These are phyloP conservation scores for Herpetospermum pedunculosum DNA, from an alignment of 306 rosid genomes.

Conservation along the genomic window DNA sequence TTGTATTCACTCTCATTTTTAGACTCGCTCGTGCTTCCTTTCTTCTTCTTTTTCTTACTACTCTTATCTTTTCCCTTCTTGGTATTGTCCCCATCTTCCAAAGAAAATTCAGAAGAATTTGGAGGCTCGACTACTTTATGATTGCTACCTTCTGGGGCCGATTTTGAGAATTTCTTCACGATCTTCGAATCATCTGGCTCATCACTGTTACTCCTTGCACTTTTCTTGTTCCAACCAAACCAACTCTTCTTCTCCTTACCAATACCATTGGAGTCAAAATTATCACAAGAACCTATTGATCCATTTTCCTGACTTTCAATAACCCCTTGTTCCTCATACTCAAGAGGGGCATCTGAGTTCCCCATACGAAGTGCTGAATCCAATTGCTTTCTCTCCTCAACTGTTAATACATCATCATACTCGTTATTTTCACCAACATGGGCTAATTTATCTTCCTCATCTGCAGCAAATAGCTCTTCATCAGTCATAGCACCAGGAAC, in stretches of 20 bases:
- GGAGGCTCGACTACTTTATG: slow-evolving; percentile 55
- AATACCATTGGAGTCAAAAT: slow-evolving; percentile 54
- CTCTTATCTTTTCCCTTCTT: slow-evolving; percentile 75
- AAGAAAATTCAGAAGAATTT: slow-evolving; percentile 41
- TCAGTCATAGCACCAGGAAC: slow-evolving; percentile 99
- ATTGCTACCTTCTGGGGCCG: slow-evolving; percentile 58
- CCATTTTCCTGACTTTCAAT: slow-evolving; percentile 54
- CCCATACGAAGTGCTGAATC: slow-evolving; percentile 77
- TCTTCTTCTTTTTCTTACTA: slow-evolving; percentile 73
- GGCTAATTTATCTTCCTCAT: slow-evolving; percentile 57
- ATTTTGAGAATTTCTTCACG: slow-evolving; percentile 44
- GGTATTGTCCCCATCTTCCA: slow-evolving; percentile 38
- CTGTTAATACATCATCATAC: slow-evolving; percentile 76
- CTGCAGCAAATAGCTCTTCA: slow-evolving; percentile 85
- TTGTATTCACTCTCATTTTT: slow-evolving; percentile 87
- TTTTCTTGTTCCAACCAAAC: slow-evolving; percentile 91
- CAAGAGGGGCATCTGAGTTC: slow-evolving; percentile 43
- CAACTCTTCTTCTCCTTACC: slow-evolving; percentile 85
- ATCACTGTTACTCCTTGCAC: slow-evolving; percentile 36
- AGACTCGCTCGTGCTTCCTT: slow-evolving; percentile 41
- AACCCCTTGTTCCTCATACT: slow-evolving; percentile 53
- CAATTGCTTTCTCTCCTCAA: slow-evolving; percentile 81
- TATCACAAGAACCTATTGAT: slow-evolving; percentile 40
- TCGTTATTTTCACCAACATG: slow-evolving; percentile 61
- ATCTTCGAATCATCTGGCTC: slow-evolving; percentile 26